phyloP scores from a whole-genome alignment of 2,329 filamentous ascomycete species.

The Aspergillus tubingensis region DNA sequence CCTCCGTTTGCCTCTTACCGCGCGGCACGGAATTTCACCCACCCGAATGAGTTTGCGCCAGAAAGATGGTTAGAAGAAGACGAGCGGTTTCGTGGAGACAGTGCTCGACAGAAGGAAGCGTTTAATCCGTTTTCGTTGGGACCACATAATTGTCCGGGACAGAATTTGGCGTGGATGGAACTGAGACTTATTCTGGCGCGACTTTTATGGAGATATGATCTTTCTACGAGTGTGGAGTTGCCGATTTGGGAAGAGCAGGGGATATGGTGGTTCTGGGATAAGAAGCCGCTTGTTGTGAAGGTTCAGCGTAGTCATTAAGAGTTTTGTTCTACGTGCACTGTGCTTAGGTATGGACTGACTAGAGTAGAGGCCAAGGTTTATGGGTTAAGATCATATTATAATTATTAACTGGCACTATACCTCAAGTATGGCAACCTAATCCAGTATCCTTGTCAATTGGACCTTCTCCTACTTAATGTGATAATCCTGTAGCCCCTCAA shows the following conservation, averaged over 20 bases:
- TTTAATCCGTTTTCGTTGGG: constrained; percentile 19
- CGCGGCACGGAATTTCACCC: constrained; percentile 7
- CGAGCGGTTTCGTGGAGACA: constrained; percentile 4
- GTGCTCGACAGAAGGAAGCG: background rate
- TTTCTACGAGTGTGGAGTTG: background rate
- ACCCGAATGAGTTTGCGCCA: constrained; percentile 9
- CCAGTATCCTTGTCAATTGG: too few relatives aligned
- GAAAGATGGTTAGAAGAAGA: constrained; percentile 12
- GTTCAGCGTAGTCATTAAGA: background rate
- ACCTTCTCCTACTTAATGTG: too few relatives aligned
- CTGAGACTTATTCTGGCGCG: constrained; percentile 13
- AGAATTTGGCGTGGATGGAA: constrained; percentile 11
- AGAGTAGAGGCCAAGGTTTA: too few relatives aligned
- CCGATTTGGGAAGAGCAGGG: constrained; percentile 3
- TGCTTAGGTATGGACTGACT: too few relatives aligned
- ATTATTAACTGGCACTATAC: too few relatives aligned
- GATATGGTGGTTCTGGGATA: constrained; percentile 8
- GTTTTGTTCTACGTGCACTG: too few relatives aligned
- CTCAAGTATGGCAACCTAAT: too few relatives aligned
- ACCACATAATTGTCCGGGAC: constrained; percentile 10
- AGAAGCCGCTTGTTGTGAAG: background rate
- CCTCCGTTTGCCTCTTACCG: constrained; percentile 6
- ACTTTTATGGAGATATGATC: constrained; percentile 17
- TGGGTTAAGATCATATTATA: too few relatives aligned
- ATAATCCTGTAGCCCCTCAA: too few relatives aligned